These are phyloP conservation scores for Plasmodium malariae DNA, from an alignment of 169 alveolate genomes.

Conservation along the genomic window DNA sequence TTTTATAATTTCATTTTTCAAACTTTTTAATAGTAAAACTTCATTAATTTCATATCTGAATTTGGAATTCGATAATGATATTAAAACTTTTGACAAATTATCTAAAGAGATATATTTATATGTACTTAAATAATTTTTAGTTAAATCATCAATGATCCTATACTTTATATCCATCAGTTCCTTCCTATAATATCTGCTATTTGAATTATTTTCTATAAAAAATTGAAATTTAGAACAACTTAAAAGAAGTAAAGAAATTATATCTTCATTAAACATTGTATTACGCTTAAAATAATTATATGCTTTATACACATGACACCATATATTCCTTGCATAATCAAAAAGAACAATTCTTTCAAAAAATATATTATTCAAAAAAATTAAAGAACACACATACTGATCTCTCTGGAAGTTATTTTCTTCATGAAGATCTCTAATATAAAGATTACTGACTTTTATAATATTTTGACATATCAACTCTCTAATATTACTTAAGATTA, in stretches of 20 bases:
- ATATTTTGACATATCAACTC: conserved; percentile 42
- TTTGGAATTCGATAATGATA: conserved; percentile 70
- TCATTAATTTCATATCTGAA: conserved; percentile 48
- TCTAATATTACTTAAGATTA: conserved; percentile 20
- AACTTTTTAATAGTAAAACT: conserved; percentile 37
- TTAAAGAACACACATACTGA: conserved; percentile 62
- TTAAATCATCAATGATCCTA: conserved; percentile 68
- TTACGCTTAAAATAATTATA: conserved; percentile 51
- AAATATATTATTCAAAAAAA: conserved; percentile 59
- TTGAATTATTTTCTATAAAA: conserved; percentile 53
- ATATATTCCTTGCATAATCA: conserved; percentile 37
- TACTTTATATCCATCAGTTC: conserved; percentile 55
- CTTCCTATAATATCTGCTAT: conserved; percentile 54
- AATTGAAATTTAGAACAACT: conserved; percentile 68
- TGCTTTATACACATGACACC: conserved; percentile 63
- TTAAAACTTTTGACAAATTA: conserved; percentile 58
- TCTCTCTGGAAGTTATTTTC: conserved; percentile 44
- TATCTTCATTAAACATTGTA: conserved; percentile 42
- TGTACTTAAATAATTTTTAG: conserved; percentile 54
- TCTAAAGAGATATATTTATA: conserved; percentile 52
- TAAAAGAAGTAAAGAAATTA: conserved; percentile 60
- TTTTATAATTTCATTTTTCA: conserved; percentile 46
- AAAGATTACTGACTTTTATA: conserved; percentile 50
- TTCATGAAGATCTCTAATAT: conserved; percentile 39
- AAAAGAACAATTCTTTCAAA: conserved; percentile 56